A percentile compares a stretch with the other conserved stretches of the same genome.
phyloP scores from a whole-genome alignment of 2,329 filamentous ascomycete species.

The Alternaria novae-zelandiae region DNA sequence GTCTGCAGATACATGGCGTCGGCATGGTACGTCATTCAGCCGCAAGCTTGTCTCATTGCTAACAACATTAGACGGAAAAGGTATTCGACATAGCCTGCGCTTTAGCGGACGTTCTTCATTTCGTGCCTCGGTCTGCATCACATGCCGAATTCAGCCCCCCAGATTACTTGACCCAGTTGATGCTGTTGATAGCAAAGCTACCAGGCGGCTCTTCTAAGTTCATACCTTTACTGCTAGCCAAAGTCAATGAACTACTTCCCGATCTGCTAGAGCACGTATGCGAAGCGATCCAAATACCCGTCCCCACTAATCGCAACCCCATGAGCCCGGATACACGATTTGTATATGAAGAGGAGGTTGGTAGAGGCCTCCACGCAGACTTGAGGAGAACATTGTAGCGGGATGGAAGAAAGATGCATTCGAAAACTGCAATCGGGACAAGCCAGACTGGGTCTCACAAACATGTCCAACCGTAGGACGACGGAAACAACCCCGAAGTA shows the following conservation, averaged over 20 bases:
- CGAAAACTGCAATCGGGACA: neutral
- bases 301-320: slow-evolving; percentile 14
- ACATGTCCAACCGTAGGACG: neutral
- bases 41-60: neutral
- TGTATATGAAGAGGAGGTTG: slow-evolving; percentile 36
- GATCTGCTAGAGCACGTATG: slow-evolving; percentile 26
- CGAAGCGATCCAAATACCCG: slow-evolving; percentile 17
- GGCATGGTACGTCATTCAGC: slow-evolving; percentile 27
- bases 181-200: slow-evolving; percentile 26
- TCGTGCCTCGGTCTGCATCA: slow-evolving; percentile 18
- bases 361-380: slow-evolving; percentile 21
- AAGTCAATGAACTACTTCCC: slow-evolving; percentile 34
- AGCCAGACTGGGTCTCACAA: neutral
- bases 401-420: neutral
- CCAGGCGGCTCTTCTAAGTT: slow-evolving; percentile 34
- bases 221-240: slow-evolving; percentile 33
- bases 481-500: neutral
- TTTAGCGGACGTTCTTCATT: slow-evolving; percentile 35
- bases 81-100: slow-evolving; percentile 42
- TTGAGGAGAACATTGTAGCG: neutral
- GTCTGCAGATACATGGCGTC: slow-evolving; percentile 35
- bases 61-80: slow-evolving; percentile 31
- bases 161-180: slow-evolving; percentile 28
- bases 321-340: slow-evolving; percentile 34
- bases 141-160: slow-evolving; percentile 22